Evolutionary conservation across 768 basidiomycete genomes (phyloP), one percentile per base, ranked within the genome.

Genomic region (Boletus sensibilis): DNA sequence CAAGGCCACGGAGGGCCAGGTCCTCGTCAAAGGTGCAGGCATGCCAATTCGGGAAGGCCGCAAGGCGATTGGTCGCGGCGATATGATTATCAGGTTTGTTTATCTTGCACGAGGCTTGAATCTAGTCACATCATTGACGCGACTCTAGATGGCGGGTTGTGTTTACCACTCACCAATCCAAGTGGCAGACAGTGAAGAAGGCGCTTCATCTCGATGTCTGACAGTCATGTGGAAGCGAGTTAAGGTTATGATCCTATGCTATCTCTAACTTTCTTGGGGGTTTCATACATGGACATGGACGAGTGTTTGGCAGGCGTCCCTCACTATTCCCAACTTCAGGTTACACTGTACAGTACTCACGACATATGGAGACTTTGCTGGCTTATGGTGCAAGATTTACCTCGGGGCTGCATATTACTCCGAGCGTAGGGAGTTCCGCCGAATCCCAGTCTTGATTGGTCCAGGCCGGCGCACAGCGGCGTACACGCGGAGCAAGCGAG

Each of bases 31-130:
- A 63, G 85, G 82, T 40, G 83, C 81, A 51, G 87, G 87, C n/a
- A 89, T 89, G 87, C 85, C 85, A 39, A 74, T 84, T 43, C 72
- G 81, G 53, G 75, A 80, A n/a, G 72, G 78, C 31, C 79, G 82
- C 11, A 72, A 75, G 62, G 72, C 81, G 11, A 68, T 81, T 50
- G 84, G 83, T 35, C 77, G 81, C 62, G 86, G 87, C 18, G 84
- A 86, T 64, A 72, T 89, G 64, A 73, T 87, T 56, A 75, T 89
- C 53, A 81, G 79, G 86, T 88, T 51, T 49, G 60, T 65, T 52
- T 35, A 29, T 53, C 40, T 50, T 41, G 23, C 49, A 49, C 41
- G 57, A 60, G 52, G 43, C 29, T 52, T 2, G 21, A 34, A 23
- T 25, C 46, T 23, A 21, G 35, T 55, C 33, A 40, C 33, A 40